Conservation (phyloP, 768 basidiomycete species). For the Lactarius indigo region DNA sequence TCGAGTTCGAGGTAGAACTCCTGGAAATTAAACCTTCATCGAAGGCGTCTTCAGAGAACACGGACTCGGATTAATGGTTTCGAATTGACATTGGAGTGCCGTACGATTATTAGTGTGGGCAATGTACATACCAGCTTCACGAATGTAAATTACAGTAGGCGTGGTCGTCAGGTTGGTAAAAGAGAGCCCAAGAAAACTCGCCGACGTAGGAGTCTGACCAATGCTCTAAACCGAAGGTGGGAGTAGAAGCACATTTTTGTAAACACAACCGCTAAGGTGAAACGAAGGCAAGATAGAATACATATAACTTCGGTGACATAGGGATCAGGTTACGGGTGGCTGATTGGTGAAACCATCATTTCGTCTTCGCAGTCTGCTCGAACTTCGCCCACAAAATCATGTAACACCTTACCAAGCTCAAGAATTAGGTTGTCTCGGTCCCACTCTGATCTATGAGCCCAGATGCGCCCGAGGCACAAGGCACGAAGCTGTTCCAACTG, state of each 20-base stretch:
- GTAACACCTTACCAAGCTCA: slow-evolving; percentile 55
- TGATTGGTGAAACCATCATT: slow-evolving; percentile 6
- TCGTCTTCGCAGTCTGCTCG: slow-evolving; percentile 28
- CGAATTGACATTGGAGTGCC: neutral
- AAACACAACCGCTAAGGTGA: neutral
- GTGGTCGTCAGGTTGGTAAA: neutral
- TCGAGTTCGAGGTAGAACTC: slow-evolving; percentile 82
- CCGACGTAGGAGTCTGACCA: neutral
- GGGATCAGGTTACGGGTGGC: slow-evolving; percentile 1
- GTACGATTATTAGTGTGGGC: neutral
- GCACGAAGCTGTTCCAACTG: slow-evolving; percentile 94
- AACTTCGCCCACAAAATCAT: slow-evolving; percentile 67
- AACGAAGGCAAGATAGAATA: slow-evolving; percentile 18
- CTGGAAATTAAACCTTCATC: slow-evolving; percentile 52
- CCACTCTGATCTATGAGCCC: slow-evolving; percentile 82
- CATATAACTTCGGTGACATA: slow-evolving; percentile 19
- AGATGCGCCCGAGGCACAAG: slow-evolving; percentile 72
- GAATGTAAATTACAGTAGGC: slow-evolving; percentile 3
- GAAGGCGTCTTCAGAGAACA: neutral
- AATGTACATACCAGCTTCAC: slow-evolving; percentile 17
- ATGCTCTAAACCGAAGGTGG: slow-evolving; percentile 1
- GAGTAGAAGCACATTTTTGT: slow-evolving; percentile 5
- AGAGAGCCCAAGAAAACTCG: neutral
- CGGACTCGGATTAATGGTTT: neutral
- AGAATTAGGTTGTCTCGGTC: slow-evolving; percentile 63